phyloP scores from a whole-genome alignment of 2,329 filamentous ascomycete species.

The Colletotrichum spaethianum region DNA sequence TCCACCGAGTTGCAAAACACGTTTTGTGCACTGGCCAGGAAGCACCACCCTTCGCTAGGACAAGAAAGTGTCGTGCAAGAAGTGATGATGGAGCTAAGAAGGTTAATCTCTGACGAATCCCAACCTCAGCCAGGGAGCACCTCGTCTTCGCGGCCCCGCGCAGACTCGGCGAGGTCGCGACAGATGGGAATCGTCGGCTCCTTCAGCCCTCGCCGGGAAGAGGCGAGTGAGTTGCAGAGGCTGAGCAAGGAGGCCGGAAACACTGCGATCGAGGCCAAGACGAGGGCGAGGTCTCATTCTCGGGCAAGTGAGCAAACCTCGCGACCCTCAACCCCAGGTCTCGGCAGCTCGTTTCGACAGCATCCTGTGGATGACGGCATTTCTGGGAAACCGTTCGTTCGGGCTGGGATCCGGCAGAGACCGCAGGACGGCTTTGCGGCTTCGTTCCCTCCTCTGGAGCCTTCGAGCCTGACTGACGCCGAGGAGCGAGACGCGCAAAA shows the following conservation, averaged over 20 bases:
- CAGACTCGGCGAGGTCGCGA: constrained; percentile 36
- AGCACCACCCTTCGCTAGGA: constrained; percentile 55
- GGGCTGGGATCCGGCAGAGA: constrained; percentile 54
- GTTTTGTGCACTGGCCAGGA: constrained; percentile 66
- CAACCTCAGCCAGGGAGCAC: not conserved
- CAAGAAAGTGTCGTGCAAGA: constrained; percentile 61
- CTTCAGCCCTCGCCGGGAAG: constrained; percentile 35
- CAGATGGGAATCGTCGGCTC: constrained; percentile 38
- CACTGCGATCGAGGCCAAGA: not conserved
- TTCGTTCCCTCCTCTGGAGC: constrained; percentile 41
- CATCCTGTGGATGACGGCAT: constrained; percentile 63
- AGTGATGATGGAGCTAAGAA: constrained; percentile 54
- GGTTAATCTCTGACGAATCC: constrained; percentile 11
- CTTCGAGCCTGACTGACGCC: not conserved
- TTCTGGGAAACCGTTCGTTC: constrained; percentile 67
- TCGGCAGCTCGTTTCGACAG: constrained; percentile 20
- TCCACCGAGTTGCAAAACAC: constrained; percentile 61
- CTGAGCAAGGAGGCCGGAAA: constrained; percentile 13
- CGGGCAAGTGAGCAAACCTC: constrained; percentile 34
- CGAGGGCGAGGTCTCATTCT: constrained; percentile 34
- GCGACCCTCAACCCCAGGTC: constrained; percentile 28
- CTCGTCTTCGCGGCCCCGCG: constrained; percentile 16
- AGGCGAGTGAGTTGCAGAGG: constrained; percentile 16
- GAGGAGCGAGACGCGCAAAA: not conserved
- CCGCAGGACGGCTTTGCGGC: constrained; percentile 18